A percentile compares a stretch with the other conserved stretches of the same genome.
phyloP scores from a whole-genome alignment of 2,329 filamentous ascomycete species.

The Exophiala alcalophila region DNA sequence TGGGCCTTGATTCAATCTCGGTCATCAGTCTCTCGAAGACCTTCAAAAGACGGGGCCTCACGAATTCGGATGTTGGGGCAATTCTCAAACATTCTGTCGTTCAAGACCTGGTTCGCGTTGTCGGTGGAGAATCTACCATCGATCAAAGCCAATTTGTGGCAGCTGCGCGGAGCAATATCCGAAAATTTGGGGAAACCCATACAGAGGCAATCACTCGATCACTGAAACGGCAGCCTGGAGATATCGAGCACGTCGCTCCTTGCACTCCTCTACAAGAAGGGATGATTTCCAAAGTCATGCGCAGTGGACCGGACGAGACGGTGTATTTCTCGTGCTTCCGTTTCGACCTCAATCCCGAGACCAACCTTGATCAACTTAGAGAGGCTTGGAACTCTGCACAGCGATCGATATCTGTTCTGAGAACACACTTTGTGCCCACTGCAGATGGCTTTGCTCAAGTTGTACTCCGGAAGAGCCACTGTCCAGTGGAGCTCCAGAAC shows the following conservation, averaged over 20 bases:
- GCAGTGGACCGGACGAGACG: constrained; percentile 47
- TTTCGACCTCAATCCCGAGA: constrained; percentile 51
- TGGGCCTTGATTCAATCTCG: constrained; percentile 85
- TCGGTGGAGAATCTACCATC: constrained; percentile 1
- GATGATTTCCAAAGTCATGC: constrained; percentile 70
- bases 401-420: constrained; percentile 59
- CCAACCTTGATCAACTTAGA: constrained; percentile 51
- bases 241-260: constrained; percentile 72
- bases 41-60: constrained; percentile 63
- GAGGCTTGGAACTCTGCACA: constrained; percentile 59
- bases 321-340: constrained; percentile 77
- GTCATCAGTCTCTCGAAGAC: constrained; percentile 66
- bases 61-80: constrained; percentile 59
- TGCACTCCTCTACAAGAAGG: constrained; percentile 85
- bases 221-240: constrained; percentile 50
- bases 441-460: constrained; percentile 74
- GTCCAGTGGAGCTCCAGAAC: constrained; percentile 39
- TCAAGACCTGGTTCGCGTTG: constrained; percentile 41
- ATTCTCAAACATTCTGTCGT: constrained; percentile 63
- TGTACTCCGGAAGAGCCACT: constrained; percentile 38
- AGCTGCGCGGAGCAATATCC: constrained; percentile 59
- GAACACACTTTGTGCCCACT: constrained; percentile 70
- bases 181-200: constrained; percentile 63
- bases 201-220: constrained; percentile 51
- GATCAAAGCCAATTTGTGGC: constrained; percentile 30